Evolutionary conservation across 2,329 filamentous ascomycete species (phyloP), one percentile per base, ranked within the genome.

Genomic region (Diaporthe caulivora): DNA sequence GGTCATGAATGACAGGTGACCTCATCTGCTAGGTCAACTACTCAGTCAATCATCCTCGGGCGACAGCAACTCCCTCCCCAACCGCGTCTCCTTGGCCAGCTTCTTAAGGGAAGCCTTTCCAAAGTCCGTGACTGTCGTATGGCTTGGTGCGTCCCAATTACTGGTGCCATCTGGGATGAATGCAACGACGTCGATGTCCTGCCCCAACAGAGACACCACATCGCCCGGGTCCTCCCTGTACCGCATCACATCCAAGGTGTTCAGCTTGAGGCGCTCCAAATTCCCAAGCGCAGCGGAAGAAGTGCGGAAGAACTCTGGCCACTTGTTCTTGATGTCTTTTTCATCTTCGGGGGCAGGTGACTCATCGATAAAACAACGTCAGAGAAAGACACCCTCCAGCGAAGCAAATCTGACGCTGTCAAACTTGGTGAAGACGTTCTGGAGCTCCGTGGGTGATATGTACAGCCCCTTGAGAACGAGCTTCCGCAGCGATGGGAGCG

Each of bases 121-220:
- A 6, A 65, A 65, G 21, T 51, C 11, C 0, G 42, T 51, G 10
- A 65, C 62, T 21, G 29, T 37, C 18, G 8, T 17, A 8, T 7
- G 24, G 9, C 8, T 29, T 1, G 40, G 4, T 15, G 40, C 2
- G 17, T 3, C 0, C 26, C 13, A 10, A 2, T 1, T 18, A 10
- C 18, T 11, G 9, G 17, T 10, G 0, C 10, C 11, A 1, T 65
- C 13, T 0, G 2, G 7, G 10, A 24, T 42, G 9, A 51, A 65
- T 7, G 10, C 11, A 4, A 65, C 3, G 40, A 7, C 0, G 2
- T 34, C 26, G 13, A 8, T 2, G 1, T 64, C 58, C 18, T 31
- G 18, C 2, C 15, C 2, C 7, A 18, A 15, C 26, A 17, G 8
- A 2, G 5, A 7, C 37, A 44, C 57, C 10, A 11, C 60, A 8